These are phyloP conservation scores for Trametes gibbosa DNA, from an alignment of 768 basidiomycete genomes.

Conservation along the genomic window DNA sequence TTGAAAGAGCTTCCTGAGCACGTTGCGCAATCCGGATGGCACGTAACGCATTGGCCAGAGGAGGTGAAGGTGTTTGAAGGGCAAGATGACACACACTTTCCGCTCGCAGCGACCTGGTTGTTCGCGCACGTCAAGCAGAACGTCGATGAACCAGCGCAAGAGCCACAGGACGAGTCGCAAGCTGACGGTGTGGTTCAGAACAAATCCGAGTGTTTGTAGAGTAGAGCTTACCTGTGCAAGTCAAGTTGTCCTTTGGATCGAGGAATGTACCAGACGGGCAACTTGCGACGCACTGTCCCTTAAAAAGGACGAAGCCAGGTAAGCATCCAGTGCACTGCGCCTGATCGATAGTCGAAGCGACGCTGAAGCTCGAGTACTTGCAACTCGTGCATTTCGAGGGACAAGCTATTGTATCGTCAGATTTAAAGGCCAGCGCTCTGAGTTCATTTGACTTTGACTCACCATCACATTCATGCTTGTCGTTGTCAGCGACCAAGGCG, in stretches of 20 bases:
- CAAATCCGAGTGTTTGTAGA: not conserved
- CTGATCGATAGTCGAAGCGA: conserved; percentile 60
- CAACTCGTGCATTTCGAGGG: conserved; percentile 82
- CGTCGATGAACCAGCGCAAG: conserved; percentile 63
- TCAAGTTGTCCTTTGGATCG: conserved; percentile 67
- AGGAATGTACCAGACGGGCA: conserved; percentile 78
- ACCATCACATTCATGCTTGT: conserved; percentile 85
- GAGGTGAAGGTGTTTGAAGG: conserved; percentile 70
- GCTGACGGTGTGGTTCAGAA: conserved; percentile 34
- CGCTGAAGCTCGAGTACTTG: conserved; percentile 67
- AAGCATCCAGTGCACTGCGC: conserved; percentile 77
- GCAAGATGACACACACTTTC: conserved; percentile 74
- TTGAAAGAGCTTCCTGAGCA: conserved; percentile 79
- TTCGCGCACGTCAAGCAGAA: conserved; percentile 75
- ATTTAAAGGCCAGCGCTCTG: not conserved
- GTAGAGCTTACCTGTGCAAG: conserved; percentile 60
- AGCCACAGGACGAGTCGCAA: conserved; percentile 71
- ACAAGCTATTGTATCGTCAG: conserved; percentile 50
- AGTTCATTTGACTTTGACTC: too few species aligned
- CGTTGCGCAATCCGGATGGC: conserved; percentile 84
- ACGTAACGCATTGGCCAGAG: conserved; percentile 63
- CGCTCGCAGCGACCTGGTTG: conserved; percentile 63
- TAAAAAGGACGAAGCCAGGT: conserved; percentile 69
- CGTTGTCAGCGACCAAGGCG: conserved; percentile 72
- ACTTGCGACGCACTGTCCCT: conserved; percentile 63